Evolutionary conservation across 2,329 filamentous ascomycete species (phyloP).

Genomic region (Corinectria fuckeliana): DNA sequence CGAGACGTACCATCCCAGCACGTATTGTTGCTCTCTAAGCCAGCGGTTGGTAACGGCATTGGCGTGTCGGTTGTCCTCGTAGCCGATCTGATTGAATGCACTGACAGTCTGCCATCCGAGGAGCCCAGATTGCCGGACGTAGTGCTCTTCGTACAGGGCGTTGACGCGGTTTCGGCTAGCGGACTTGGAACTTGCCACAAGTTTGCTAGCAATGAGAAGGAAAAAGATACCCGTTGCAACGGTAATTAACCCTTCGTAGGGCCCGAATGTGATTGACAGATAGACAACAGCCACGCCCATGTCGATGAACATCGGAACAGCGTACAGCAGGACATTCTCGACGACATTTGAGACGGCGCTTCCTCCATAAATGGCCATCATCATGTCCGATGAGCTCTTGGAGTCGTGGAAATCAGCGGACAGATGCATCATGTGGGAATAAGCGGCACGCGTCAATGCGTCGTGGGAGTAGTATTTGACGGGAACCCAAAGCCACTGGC

Average conservation of each 20-base stretch:
- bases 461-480: conserved; percentile 64
- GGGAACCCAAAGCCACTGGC: conserved; percentile 63
- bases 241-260: conserved; percentile 68
- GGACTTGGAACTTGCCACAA: conserved; percentile 57
- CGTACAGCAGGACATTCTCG: conserved; percentile 64
- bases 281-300: conserved; percentile 65
- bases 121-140: conserved; percentile 61
- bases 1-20: conserved; percentile 55
- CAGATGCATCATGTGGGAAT: conserved; percentile 65
- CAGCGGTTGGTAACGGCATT: conserved; percentile 54
- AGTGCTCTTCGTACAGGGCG: conserved; percentile 62
- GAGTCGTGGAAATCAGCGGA: conserved; percentile 68
- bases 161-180: conserved; percentile 58
- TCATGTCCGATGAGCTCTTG: conserved; percentile 64
- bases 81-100: conserved; percentile 64
- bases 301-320: conserved; percentile 66
- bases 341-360: conserved; percentile 61
- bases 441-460: conserved; percentile 60
- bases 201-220: conserved; percentile 58
- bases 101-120: conserved; percentile 66
- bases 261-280: conserved; percentile 63
- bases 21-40: conserved; percentile 46
- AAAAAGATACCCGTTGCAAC: conserved; percentile 64
- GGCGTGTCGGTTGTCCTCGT: conserved; percentile 62
- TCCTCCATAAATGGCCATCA: conserved; percentile 62